Percentiles rank a stretch among this genome's conserved stretches.
Conservation (phyloP, 805 yeast species). For the Wickerhamomyces bovis region DNA sequence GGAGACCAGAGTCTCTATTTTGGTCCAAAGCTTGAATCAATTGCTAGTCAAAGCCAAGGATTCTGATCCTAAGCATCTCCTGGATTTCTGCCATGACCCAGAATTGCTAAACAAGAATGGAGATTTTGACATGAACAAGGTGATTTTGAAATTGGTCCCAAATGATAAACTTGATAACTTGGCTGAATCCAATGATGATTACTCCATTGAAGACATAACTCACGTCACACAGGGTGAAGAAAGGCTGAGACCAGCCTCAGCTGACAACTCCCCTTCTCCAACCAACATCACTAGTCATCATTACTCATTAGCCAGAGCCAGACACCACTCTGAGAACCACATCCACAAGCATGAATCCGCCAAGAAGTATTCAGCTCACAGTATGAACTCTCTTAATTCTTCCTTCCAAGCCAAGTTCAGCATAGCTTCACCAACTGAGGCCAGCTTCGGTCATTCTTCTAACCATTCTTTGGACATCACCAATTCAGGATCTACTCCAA, state of each 20-base stretch:
- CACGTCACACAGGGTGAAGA: slow-evolving; percentile 8
- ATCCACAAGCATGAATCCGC: slow-evolving; percentile 14
- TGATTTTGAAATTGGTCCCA: slow-evolving; percentile 17
- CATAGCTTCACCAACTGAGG: slow-evolving; percentile 5
- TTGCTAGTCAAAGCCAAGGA: slow-evolving; percentile 17
- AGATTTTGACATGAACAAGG: slow-evolving; percentile 23
- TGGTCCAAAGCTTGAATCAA: slow-evolving; percentile 34
- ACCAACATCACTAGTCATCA: slow-evolving; percentile 3
- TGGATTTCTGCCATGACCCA: slow-evolving; percentile 15
- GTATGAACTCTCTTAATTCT: slow-evolving; percentile 7
- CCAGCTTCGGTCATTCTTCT: slow-evolving; percentile 1
- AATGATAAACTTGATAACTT: slow-evolving; percentile 20
- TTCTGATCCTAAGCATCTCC: slow-evolving; percentile 5
- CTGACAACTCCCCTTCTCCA: slow-evolving; percentile 4
- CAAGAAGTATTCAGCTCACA: neutral
- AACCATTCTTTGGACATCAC: slow-evolving; percentile 9
- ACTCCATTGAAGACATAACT: slow-evolving; percentile 21
- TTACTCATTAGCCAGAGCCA: slow-evolving; percentile 10
- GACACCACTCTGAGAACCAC: slow-evolving; percentile 15
- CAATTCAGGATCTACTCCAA: neutral
- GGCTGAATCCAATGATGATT: slow-evolving; percentile 18
- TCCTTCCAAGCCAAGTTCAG: slow-evolving; percentile 14
- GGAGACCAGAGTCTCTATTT: slow-evolving; percentile 43
- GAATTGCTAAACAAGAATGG: slow-evolving; percentile 15
- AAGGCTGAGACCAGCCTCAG: slow-evolving; percentile 12